A percentile compares a stretch with the other conserved stretches of the same genome.
Conservation (phyloP, 495 filamentous ascomycete species). For the Penicillium pancosmium region DNA sequence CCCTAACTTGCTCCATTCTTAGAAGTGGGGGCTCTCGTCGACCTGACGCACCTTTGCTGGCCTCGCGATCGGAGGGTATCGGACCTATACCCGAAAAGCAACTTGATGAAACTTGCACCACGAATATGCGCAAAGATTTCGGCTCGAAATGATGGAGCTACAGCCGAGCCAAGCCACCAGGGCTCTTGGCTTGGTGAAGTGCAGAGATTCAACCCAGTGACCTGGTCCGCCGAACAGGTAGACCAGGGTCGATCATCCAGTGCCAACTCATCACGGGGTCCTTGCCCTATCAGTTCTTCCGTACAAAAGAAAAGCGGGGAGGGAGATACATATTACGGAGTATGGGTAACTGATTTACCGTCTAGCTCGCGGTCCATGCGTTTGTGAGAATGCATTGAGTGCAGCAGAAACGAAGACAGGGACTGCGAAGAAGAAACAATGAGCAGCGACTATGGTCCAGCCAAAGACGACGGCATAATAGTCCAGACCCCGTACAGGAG, state of each 20-base stretch:
- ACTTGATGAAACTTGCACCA: neutral
- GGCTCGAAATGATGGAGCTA: neutral
- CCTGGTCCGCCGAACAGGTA: neutral
- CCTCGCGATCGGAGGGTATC: constrained; percentile 2
- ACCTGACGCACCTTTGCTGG: neutral
- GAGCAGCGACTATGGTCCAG: too few species aligned
- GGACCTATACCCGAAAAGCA: neutral
- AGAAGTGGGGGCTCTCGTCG: constrained; percentile 6
- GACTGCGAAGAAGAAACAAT: too few species aligned
- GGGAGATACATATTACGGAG: neutral
- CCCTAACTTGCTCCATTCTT: constrained; percentile 12
- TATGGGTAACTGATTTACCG: neutral
- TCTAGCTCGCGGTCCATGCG: neutral
- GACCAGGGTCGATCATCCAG: neutral
- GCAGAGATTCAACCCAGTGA: neutral
- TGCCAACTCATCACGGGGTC: constrained; percentile 1
- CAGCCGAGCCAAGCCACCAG: neutral
- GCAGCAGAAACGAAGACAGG: too few species aligned
- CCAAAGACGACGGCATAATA: too few species aligned
- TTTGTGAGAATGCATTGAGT: neutral
- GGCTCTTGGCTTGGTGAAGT: neutral
- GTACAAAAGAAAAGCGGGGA: neutral
- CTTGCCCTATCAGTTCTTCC: neutral
- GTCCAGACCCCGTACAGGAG: too few species aligned
- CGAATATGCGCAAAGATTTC: neutral